Evolutionary conservation across 129 eudicot genomes (phyloP), one percentile per base, ranked within the genome.

Genomic region (Apium graveolens): DNA sequence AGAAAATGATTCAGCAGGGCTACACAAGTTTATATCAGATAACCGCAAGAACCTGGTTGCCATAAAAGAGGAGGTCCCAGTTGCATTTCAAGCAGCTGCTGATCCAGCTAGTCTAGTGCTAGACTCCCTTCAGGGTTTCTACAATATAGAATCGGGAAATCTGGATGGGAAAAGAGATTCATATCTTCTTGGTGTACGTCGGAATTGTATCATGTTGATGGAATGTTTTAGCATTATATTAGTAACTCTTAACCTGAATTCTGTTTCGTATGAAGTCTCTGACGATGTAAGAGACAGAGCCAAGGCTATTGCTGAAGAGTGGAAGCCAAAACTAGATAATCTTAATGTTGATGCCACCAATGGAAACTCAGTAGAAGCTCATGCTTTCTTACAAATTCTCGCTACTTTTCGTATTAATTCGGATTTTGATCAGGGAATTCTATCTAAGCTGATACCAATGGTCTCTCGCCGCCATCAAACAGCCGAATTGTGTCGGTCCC

Each of bases 321-420:
- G 98, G 98, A 95, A 95, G 73, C 98, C 96, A 34, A 95, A 88
- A 89, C 84, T 95, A 21, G 96, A 86, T 87, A 86, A 83, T 78
- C 97, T 95, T 83, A 95, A 95, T 81, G 81, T 88, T 79, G 97
- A 95, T 87, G 94, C 89, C 24, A 89, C 90, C 80, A 91, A 89
- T 82, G 98, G 98, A 48, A 95, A 95, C 84, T 95, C 99, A 90
- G 83, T 95, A 86, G 99, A 96, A 82, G 99, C 99, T 83, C 99
- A 96, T 82, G 97, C 99, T 74, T 95, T 91, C 78, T 87, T 95
- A 78, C 99, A 95, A 81, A 92, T 95, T 78, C 86, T 95, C 66
- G 94, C 95, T 81, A 91, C 96, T 49, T 95, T 95, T 80, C 87
- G 85, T 34, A 90, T 95, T 73, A 83, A 86, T 81, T 88, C 97